Conservation (phyloP, 2,329 filamentous ascomycete genomes). For the Colletotrichum sidae region DNA sequence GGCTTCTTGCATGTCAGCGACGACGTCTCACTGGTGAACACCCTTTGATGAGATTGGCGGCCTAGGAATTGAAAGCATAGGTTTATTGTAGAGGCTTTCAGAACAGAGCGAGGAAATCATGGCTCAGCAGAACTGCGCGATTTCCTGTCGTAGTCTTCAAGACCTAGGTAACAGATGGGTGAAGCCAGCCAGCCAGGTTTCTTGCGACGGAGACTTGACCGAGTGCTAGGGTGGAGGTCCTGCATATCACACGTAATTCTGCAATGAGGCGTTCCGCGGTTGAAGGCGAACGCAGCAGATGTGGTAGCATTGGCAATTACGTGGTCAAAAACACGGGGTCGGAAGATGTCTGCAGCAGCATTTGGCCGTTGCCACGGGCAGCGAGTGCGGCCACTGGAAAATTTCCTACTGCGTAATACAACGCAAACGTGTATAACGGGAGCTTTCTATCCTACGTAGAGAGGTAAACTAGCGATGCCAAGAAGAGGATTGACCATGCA, state of each 20-base stretch:
- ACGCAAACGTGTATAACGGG: too few species aligned
- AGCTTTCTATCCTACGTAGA: too few species aligned
- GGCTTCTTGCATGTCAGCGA: not conserved
- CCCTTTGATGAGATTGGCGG: too few species aligned
- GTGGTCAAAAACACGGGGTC: constrained; percentile 16
- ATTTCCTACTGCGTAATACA: too few species aligned
- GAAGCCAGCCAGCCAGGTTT: not conserved
- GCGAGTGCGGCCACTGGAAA: not conserved
- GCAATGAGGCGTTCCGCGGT: not conserved
- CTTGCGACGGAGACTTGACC: constrained; percentile 10
- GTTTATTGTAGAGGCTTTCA: too few species aligned
- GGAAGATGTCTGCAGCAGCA: constrained; percentile 30
- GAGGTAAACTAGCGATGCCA: too few species aligned
- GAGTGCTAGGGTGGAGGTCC: constrained; percentile 1
- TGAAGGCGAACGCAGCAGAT: constrained; percentile 22
- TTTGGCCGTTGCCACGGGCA: constrained; percentile 1
- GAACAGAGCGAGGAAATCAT: not conserved
- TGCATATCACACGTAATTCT: too few species aligned
- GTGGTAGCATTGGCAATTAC: constrained; percentile 26
- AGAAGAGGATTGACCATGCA: not conserved
- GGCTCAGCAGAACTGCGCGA: not conserved
- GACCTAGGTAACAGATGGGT: constrained; percentile 11
- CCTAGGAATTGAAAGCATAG: too few species aligned
- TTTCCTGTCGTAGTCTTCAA: not conserved
- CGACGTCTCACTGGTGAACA: constrained; percentile 3